Base-by-base conservation (phyloP, 2,329 filamentous ascomycete genomes). In the Aspergillus tubingensis region DNA sequence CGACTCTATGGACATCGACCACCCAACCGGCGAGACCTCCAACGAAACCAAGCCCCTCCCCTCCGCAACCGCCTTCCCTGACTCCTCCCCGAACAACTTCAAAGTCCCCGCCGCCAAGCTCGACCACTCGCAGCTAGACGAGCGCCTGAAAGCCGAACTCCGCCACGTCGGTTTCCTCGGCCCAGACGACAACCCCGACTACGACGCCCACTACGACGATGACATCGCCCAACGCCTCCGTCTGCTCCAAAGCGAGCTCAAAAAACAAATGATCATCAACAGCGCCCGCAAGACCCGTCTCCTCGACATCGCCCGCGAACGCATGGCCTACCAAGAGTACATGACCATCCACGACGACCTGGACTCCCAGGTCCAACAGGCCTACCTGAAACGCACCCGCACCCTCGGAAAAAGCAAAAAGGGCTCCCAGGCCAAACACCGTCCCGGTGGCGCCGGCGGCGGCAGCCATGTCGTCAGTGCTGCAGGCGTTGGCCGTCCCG, bases 271-370 rank as follows among this genome's bases (percentile, higher is more conserved):
- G 74, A 86, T 96, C 58, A 81, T 91, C 76, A 99, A 99, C 74
- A 94, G 93, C 41, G 92, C 94, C 5, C 90, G 92, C 64, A 98
- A 98, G 77, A 84, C 91, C 6, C 87, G 93, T 2, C 82, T 99
- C 10, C 87, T 91, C 1, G 93, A 97, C 39, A 84, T 97, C 27
- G 91, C 95, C 7, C 90, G 92, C 68, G 93, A 96, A 74, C 88
- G 92, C 66, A 94, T 99, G 86, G 95, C 95, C 0, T 89, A 95
- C 78, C 95, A 99, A 73, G 95, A 99, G 75, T 99, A 96, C 80
- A 90, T 89, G 75, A 97, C 92, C 58, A 99, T 99, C 68, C 89
- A 96, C 54, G 95, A 99, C 74, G 95, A 99, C 74, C 87, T 99
- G 21, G 95, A 99, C 80, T 88, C 88, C 44, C 95, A 98, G 74